Base-by-base conservation (phyloP, 306 rosid species). In the Benincasa hispida region DNA sequence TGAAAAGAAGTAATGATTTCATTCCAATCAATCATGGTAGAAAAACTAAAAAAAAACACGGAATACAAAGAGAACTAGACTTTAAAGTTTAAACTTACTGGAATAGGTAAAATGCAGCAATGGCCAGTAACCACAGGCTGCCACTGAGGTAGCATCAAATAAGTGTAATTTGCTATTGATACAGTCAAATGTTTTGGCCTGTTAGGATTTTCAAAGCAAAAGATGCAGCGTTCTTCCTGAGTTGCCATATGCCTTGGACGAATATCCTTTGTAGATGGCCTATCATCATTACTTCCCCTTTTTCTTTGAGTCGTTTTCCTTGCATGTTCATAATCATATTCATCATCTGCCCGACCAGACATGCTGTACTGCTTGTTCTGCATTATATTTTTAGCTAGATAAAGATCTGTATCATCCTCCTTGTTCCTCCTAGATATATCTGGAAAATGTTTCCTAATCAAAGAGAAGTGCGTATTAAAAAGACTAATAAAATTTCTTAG, bases 101-200 rank as follows among this genome's bases (percentile, higher is more conserved):
- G 89, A 87, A 90, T 88, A 1, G 98, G 94, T 62, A 91, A 79
- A 82, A 94, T 91, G 82, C 92, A 94, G 83, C 98, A 94, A 85
- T 90, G 98, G 70, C 97, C 98, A 17, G 88, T 87, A 70, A 87
- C 96, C 79, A 94, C 68, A 21, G 97, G 90, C 80, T 94, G 91
- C 89, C 88, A 81, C 62, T 88, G 90, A 28, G 97, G 97, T 82
- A 94, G 80, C 98, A 91, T 91, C 87, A 94, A 85, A 81, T 94
- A 90, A 24, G 98, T 88, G 83, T 78, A 87, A 74, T 86, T 86
- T 68, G 89, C 98, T 2, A 89, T 90, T 21, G 98, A 89, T 72
- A 94, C 94, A 55, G 91, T 84, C 53, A 94, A 89, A 91, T 94
- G 98, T 72, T 83, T 86, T 0, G 92, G 98, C 76, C 89, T 83